A percentile compares a stretch with the other conserved stretches of the same genome.
phyloP scores from a whole-genome alignment of 2,329 filamentous ascomycete genomes.

The Aspergillus eucalypticola region DNA sequence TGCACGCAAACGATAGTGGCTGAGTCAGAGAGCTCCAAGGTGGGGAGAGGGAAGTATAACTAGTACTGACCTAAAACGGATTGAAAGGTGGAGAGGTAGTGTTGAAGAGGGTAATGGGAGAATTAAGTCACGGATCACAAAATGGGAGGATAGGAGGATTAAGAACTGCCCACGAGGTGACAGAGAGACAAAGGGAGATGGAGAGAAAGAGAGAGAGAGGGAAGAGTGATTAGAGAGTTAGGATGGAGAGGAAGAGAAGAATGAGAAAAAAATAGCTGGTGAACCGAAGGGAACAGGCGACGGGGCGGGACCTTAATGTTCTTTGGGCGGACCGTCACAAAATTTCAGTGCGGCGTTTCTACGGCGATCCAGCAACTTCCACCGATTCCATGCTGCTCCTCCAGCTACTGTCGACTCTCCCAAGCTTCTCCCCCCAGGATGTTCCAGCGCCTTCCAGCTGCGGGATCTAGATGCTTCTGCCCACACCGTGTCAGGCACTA shows the following conservation, averaged over 20 bases:
- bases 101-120: background rate
- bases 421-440: conserved; percentile 5
- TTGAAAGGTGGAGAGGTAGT: background rate
- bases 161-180: background rate
- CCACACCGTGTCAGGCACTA: background rate
- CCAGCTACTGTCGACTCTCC: too few species aligned
- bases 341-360: conserved; percentile 37
- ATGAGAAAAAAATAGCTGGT: conserved; percentile 6
- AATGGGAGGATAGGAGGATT: background rate
- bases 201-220: conserved; percentile 12
- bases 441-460: conserved; percentile 19
- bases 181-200: conserved; percentile 9
- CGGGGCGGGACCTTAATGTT: conserved; percentile 32
- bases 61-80: conserved; percentile 12
- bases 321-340: conserved; percentile 23
- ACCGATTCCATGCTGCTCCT: conserved; percentile 20
- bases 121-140: background rate
- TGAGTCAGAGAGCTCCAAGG: conserved; percentile 3
- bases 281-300: conserved; percentile 14
- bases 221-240: conserved; percentile 11
- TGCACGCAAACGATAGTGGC: conserved; percentile 10
- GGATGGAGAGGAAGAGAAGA: conserved; percentile 10
- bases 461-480: conserved; percentile 10
- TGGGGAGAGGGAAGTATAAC: conserved; percentile 5
- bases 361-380: conserved; percentile 44